Conservation (phyloP, 208 protist genomes). For the Borovskyia barvae region DNA sequence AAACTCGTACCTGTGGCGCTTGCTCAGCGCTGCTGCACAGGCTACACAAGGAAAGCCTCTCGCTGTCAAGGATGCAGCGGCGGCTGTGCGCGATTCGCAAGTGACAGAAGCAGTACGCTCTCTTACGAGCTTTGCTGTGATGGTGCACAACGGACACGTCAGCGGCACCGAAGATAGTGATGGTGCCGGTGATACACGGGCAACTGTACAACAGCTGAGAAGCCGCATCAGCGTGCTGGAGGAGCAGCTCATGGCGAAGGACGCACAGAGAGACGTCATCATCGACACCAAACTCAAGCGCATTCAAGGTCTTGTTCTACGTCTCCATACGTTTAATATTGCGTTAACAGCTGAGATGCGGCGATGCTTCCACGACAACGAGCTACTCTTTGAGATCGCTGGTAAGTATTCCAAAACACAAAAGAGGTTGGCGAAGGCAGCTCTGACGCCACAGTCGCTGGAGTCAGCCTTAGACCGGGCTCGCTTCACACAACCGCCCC, state of each 20-base stretch:
- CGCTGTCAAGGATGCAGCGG: constrained; percentile 6
- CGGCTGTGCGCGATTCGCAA: constrained; percentile 23
- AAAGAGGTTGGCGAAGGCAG: constrained; percentile 44
- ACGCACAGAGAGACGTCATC: constrained; percentile 77
- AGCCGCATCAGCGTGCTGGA: constrained; percentile 44
- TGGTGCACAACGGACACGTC: constrained; percentile 2
- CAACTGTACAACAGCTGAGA: constrained; percentile 12
- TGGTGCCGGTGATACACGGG: neutral
- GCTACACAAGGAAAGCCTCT: constrained; percentile 30
- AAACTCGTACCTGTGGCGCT: constrained; percentile 63
- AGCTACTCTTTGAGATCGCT: constrained; percentile 55
- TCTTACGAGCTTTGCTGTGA: constrained; percentile 34
- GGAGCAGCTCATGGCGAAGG: constrained; percentile 47
- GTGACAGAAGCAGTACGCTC: constrained; percentile 46
- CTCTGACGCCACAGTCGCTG: constrained; percentile 42
- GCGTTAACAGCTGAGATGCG: constrained; percentile 52
- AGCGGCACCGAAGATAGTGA: neutral
- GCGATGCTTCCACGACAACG: constrained; percentile 45
- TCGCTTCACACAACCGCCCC: constrained; percentile 33
- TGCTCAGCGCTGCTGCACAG: constrained; percentile 52
- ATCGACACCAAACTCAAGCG: constrained; percentile 85
- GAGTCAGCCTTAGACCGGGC: constrained; percentile 47
- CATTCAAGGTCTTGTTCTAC: constrained; percentile 76
- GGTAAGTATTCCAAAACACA: constrained; percentile 49
- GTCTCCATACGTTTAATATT: constrained; percentile 53